Conservation (phyloP, 2,329 filamentous ascomycete species). For the Parasarocladium wereldwijsianum region DNA sequence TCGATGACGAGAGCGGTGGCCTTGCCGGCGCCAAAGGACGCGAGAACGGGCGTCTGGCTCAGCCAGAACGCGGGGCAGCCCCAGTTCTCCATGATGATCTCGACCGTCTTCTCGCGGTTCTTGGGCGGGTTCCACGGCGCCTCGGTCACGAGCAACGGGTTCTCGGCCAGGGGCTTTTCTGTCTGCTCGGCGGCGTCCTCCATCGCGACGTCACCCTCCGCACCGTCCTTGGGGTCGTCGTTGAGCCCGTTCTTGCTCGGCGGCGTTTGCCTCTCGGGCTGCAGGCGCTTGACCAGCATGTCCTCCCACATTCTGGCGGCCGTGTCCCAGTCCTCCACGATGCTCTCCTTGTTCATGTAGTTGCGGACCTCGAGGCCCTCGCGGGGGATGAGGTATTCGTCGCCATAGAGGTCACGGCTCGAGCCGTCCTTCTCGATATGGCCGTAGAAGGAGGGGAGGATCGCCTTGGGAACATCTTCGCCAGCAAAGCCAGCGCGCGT, state of each 20-base stretch:
- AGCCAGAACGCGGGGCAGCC: slow-evolving; percentile 90
- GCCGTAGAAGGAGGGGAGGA: slow-evolving; percentile 84
- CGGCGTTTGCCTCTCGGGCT: slow-evolving; percentile 55
- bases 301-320: slow-evolving; percentile 86
- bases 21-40: slow-evolving; percentile 86
- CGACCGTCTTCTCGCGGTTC: slow-evolving; percentile 82
- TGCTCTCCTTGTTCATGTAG: slow-evolving; percentile 76
- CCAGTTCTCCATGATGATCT: slow-evolving; percentile 96
- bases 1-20: slow-evolving; percentile 87
- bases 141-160: slow-evolving; percentile 85
- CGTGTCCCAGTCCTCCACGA: slow-evolving; percentile 93
- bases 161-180: slow-evolving; percentile 77
- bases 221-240: slow-evolving; percentile 46
- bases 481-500: slow-evolving; percentile 93
- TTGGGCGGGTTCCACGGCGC: slow-evolving; percentile 84
- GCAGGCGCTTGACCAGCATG: slow-evolving; percentile 76
- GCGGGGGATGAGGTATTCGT: slow-evolving; percentile 73
- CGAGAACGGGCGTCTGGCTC: slow-evolving; percentile 74
- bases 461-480: slow-evolving; percentile 90
- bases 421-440: slow-evolving; percentile 28
- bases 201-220: slow-evolving; percentile 46
- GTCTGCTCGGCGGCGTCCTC: slow-evolving; percentile 36
- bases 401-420: slow-evolving; percentile 63
- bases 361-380: slow-evolving; percentile 73
- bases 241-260: slow-evolving; percentile 69